These are phyloP conservation scores for apple (Malus domestica) DNA, from an alignment of 306 rosid species.

Conservation along the genomic window ASM211411v1 NC_041793.1:19094501-19095000, in stretches of 20 bases:
- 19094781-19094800: slow-evolving; percentile 61
- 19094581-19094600: not conserved
- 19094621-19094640: not conserved
- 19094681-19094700: not conserved
- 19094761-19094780: slow-evolving; percentile 14
- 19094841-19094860: slow-evolving; percentile 99
- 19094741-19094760: not conserved
- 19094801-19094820: slow-evolving; percentile 92
- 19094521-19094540: not conserved
- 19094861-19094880: slow-evolving; percentile 38
- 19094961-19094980: not conserved
- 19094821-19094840: slow-evolving; percentile 97
- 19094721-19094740: not conserved
- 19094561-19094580: not conserved
- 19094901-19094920: not conserved
- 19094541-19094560: not conserved
- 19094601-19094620: not conserved
- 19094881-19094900: slow-evolving; percentile 5
- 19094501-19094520: not conserved
- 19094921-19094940: not conserved
- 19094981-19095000: not conserved
- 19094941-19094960: not conserved
- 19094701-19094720: not conserved
- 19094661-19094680: not conserved
- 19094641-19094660: not conserved